Evolutionary conservation across 805 yeast genomes (phyloP).

Genomic region (Schizosaccharomyces lindneri): DNA sequence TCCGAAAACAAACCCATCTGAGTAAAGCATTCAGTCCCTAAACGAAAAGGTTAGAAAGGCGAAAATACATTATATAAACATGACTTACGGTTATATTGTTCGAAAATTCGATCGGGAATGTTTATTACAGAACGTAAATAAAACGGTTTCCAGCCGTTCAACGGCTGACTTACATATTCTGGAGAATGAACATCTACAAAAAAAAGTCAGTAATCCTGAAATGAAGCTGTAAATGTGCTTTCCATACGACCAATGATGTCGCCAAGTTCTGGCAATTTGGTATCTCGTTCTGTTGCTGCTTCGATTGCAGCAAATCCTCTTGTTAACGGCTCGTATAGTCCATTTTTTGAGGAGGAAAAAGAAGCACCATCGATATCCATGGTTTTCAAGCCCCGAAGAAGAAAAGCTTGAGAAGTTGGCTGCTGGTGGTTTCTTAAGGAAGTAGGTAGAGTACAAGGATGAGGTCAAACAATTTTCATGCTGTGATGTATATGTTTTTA

Average conservation of each 20-base stretch:
- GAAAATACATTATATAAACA: background rate
- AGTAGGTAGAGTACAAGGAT: too few species aligned
- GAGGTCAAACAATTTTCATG: too few species aligned
- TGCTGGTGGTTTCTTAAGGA: background rate
- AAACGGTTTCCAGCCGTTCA: slow-evolving; percentile 27
- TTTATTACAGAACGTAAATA: slow-evolving; percentile 41
- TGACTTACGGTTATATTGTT: slow-evolving; percentile 31
- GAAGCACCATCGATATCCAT: background rate
- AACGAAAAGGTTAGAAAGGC: background rate
- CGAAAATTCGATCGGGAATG: slow-evolving; percentile 60
- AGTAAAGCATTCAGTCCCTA: slow-evolving; percentile 31
- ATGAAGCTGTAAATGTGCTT: background rate
- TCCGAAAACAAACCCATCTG: slow-evolving; percentile 69
- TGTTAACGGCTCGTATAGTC: background rate
- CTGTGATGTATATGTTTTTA: too few species aligned
- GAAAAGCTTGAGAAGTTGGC: background rate
- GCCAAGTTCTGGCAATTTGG: slow-evolving; percentile 15
- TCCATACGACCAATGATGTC: slow-evolving; percentile 11
- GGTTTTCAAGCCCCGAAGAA: background rate
- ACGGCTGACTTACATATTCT: slow-evolving; percentile 10
- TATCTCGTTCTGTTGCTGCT: slow-evolving; percentile 8
- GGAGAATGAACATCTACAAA: slow-evolving; percentile 9
- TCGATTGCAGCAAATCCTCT: background rate
- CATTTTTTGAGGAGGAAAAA: background rate
- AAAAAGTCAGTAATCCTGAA: background rate